Conservation (phyloP, 2,329 filamentous ascomycete genomes). For the Colletotrichum sp. region DNA sequence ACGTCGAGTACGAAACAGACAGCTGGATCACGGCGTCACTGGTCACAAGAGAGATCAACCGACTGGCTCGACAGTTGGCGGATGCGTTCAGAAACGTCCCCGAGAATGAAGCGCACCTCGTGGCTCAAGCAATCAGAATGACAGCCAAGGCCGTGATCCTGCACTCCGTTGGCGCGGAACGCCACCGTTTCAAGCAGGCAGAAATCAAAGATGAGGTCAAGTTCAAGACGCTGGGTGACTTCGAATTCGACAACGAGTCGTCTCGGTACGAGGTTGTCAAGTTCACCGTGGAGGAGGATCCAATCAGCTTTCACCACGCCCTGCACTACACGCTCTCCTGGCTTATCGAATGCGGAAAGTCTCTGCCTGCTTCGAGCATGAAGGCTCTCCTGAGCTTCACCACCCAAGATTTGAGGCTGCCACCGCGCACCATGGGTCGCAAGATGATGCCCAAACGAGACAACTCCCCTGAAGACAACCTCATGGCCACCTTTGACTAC, state of each 20-base stretch:
- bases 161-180: conserved; percentile 89
- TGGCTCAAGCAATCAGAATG: conserved; percentile 75
- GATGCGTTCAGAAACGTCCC: conserved; percentile 80
- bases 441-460: conserved; percentile 62
- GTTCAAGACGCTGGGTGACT: conserved; percentile 79
- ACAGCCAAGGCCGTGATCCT: conserved; percentile 85
- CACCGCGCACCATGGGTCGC: conserved; percentile 66
- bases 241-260: conserved; percentile 74
- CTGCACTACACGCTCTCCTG: conserved; percentile 96
- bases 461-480: conserved; percentile 74
- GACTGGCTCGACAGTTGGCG: conserved; percentile 85
- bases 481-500: conserved; percentile 90
- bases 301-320: conserved; percentile 97
- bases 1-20: conserved; percentile 98
- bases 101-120: conserved; percentile 66
- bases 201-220: conserved; percentile 87
- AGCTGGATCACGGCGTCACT: conserved; percentile 97
- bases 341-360: conserved; percentile 88
- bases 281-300: conserved; percentile 86
- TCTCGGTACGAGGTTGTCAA: conserved; percentile 75
- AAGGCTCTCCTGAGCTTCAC: conserved; percentile 74
- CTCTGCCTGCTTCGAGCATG: conserved; percentile 72
- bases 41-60: conserved; percentile 93
- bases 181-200: conserved; percentile 80
- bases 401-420: conserved; percentile 70